These are phyloP conservation scores for Penicillium maclennaniae DNA, from an alignment of 495 filamentous ascomycete genomes.

Conservation along the genomic window DNA sequence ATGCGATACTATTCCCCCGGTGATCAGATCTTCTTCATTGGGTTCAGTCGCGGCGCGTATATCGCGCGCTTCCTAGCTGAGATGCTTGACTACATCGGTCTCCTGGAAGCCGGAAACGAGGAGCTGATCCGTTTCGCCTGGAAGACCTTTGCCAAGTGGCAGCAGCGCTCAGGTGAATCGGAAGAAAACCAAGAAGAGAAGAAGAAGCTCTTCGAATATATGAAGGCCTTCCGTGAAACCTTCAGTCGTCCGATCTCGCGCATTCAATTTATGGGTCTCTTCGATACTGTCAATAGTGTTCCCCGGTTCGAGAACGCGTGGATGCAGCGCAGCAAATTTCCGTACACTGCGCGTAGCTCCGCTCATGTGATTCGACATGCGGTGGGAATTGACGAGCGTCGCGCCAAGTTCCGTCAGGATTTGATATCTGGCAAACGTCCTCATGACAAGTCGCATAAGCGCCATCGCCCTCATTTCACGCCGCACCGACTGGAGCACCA, in stretches of 20 bases:
- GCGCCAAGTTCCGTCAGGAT: constrained; percentile 67
- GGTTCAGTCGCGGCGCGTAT: constrained; percentile 84
- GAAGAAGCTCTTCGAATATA: constrained; percentile 67
- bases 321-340: constrained; percentile 79
- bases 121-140: constrained; percentile 81
- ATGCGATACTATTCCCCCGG: constrained; percentile 82
- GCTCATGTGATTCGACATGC: constrained; percentile 69
- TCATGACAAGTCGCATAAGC: constrained; percentile 27
- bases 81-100: constrained; percentile 80
- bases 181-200: constrained; percentile 56
- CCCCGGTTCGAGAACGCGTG: constrained; percentile 79
- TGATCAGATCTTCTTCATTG: constrained; percentile 78
- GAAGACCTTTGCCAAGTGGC: constrained; percentile 87
- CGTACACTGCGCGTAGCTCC: constrained; percentile 75
- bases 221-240: constrained; percentile 81
- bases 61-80: constrained; percentile 82
- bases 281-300: constrained; percentile 70
- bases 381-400: constrained; percentile 73
- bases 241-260: constrained; percentile 74
- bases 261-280: constrained; percentile 53
- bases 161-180: constrained; percentile 58
- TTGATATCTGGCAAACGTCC: constrained; percentile 59
- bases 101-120: constrained; percentile 80
- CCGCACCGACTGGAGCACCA: constrained; percentile 20
- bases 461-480: constrained; percentile 34